Evolutionary conservation across 2,329 filamentous ascomycete species (phyloP).

Genomic region (Beauveria scarabaeidicola): DNA sequence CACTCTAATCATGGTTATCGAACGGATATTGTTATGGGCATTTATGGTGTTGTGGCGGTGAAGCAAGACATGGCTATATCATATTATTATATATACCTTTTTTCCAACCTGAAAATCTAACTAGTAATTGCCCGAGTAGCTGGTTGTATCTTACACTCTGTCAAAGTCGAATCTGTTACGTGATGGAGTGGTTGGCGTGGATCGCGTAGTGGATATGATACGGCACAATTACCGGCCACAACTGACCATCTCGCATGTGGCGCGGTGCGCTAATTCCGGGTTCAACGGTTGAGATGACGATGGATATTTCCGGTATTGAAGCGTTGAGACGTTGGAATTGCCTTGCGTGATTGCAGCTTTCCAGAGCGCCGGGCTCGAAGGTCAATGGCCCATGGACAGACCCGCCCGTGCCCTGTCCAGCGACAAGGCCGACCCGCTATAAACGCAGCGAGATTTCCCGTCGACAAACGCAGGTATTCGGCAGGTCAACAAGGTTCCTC

Average conservation of each 20-base stretch:
- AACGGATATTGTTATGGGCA: conserved; percentile 6
- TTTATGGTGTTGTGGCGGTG: conserved; percentile 8
- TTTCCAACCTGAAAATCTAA: background rate
- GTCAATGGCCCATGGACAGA: background rate
- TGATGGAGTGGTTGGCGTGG: conserved; percentile 2
- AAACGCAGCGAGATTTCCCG: conserved; percentile 1
- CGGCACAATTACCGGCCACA: background rate
- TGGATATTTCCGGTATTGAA: background rate
- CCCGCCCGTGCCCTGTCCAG: background rate
- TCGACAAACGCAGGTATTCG: background rate
- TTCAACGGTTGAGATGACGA: background rate
- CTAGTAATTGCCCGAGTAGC: background rate
- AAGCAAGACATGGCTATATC: background rate
- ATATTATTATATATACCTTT: background rate
- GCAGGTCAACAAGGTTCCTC: background rate
- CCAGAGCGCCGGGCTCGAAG: background rate
- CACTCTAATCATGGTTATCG: background rate
- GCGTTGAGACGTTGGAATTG: background rate
- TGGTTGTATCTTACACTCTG: background rate
- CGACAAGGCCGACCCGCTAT: background rate
- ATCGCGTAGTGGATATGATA: conserved; percentile 4
- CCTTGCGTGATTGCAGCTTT: background rate
- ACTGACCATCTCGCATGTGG: background rate
- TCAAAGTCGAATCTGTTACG: background rate
- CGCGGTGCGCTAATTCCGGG: background rate